These are phyloP conservation scores for Salix caprea DNA, from an alignment of 345 rosid species.

Conservation along the genomic window DNA sequence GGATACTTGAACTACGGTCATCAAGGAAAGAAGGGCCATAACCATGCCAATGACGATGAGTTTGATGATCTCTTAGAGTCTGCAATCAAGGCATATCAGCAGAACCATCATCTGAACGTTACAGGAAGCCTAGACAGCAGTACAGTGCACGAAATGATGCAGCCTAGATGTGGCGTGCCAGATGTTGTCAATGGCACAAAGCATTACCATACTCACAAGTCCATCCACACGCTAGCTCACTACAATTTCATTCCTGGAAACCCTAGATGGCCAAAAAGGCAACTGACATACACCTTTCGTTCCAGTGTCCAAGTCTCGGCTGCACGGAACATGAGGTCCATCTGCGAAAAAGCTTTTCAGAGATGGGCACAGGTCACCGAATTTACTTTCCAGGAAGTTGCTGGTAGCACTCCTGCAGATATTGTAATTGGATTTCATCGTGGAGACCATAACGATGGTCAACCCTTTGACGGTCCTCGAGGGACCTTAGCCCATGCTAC, in stretches of 20 bases:
- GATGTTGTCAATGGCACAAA: neutral
- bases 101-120: neutral
- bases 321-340: neutral
- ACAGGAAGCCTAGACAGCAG: neutral
- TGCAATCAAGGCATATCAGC: neutral
- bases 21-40: neutral
- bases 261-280: conserved; percentile 5
- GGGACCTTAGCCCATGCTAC: conserved; percentile 17
- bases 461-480: conserved; percentile 13
- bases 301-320: neutral
- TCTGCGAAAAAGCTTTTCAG: neutral
- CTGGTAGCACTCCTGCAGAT: neutral
- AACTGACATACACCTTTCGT: conserved; percentile 10
- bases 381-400: conserved; percentile 6
- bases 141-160: neutral
- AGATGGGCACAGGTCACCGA: conserved; percentile 4
- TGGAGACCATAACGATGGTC: conserved; percentile 8
- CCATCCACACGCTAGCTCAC: neutral
- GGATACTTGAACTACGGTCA: conserved; percentile 13
- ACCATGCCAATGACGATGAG: neutral
- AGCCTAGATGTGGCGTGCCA: neutral
- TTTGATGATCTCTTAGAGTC: neutral
- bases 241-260: neutral
- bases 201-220: neutral
- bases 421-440: conserved; percentile 16